Evolutionary conservation across 116 monocot genomes (phyloP).

Genomic region (Phalaenopsis hybrid): DNA sequence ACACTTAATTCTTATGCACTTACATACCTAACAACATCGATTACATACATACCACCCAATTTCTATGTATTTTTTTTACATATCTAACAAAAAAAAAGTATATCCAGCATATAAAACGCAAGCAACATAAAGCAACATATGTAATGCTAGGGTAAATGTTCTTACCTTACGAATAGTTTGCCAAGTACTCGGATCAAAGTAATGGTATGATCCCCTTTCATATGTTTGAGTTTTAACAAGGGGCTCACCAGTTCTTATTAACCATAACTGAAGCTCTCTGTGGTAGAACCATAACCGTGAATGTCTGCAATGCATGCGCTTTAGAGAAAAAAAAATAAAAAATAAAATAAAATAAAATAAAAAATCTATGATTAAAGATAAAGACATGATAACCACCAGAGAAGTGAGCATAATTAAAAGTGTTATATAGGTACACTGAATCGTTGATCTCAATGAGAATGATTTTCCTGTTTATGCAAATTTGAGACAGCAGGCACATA

Average conservation of each 20-base stretch:
- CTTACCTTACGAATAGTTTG: constrained; percentile 61
- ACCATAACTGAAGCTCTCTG: constrained; percentile 61
- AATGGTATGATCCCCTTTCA: constrained; percentile 65
- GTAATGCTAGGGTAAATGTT: background rate
- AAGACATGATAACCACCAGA: background rate
- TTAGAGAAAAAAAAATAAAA: background rate
- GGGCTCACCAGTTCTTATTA: constrained; percentile 57
- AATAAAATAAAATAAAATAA: no score
- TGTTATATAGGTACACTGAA: background rate
- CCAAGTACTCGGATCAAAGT: constrained; percentile 68
- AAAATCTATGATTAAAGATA: background rate
- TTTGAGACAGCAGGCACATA: background rate
- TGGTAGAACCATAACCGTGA: constrained; percentile 73
- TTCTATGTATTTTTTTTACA: no score
- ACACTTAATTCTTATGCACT: no score
- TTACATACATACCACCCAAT: no score
- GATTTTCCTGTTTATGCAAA: background rate
- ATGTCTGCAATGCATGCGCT: constrained; percentile 25
- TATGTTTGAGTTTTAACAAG: constrained; percentile 58
- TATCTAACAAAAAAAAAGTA: background rate
- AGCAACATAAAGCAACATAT: background rate
- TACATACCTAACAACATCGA: no score
- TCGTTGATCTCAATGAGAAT: background rate
- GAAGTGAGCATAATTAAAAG: background rate
- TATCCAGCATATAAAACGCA: background rate